Base-by-base conservation (phyloP, 2,329 filamentous ascomycete genomes). In the Fusarium longipes region DNA sequence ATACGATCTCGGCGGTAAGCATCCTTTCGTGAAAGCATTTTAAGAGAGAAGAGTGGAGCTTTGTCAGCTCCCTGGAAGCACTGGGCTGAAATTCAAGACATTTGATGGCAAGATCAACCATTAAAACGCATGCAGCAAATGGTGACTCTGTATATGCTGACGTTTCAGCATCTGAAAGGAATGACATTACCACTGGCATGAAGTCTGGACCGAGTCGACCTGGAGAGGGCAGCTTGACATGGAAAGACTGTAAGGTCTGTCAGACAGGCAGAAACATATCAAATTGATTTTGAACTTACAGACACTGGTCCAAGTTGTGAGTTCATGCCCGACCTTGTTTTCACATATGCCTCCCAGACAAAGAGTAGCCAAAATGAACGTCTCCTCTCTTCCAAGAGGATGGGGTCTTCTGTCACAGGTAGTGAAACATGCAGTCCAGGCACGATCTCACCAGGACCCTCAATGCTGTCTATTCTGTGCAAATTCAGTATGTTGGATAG, bases 351-450 rank as follows among this genome's bases (percentile, higher is more conserved):
- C 6, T 42, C 39, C 39, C 39, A 42, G 2, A 42, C 22, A 2
- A n/a, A 42, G 0, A 42, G 39, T 0, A 42, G 7, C 39, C 39
- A 42, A 20, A 25, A 42, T 0, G 15, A 25, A 4, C 39, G 39
- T 12, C 39, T 24, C 17, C 39, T 42, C 6, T 42, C 22, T 9
- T 42, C 39, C 5, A n/a, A 25, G 0, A 20, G 1, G 1, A 9
- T 17, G 1, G 24, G 2, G 5, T 42, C 14, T 1, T 24, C 4
- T 4, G 22, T 15, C 1, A 4, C 0, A 0, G 15, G 22, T 8
- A 42, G 6, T 1, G 22, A 42, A 3, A 42, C 3, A 1, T 42
- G 38, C 3, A 42, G 8, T 4, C 38, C 38, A 24, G 20, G 38
- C 0, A 39, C 36, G 8, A 8, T 7, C 9, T 17, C 20, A 5